phyloP scores from a whole-genome alignment of 2,329 filamentous ascomycete genomes.

The Epichloe sibirici region DNA sequence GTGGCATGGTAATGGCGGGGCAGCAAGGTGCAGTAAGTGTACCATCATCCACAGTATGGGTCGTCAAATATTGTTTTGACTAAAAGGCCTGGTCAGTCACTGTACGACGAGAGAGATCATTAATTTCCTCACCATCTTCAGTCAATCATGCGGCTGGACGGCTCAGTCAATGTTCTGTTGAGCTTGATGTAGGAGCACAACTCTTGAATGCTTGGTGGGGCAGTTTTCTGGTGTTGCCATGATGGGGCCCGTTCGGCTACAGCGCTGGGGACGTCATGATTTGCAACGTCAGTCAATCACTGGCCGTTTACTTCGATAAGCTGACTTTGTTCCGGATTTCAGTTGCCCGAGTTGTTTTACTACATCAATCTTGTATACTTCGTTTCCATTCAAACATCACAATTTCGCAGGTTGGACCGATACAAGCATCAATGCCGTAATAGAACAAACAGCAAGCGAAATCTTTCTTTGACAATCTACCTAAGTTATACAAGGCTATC shows the following conservation, averaged over 20 bases:
- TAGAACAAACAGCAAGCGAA: background rate
- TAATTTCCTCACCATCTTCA: conserved; percentile 15
- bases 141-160: background rate
- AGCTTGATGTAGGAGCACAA: conserved; percentile 5
- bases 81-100: conserved; percentile 23
- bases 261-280: background rate
- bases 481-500: conserved; percentile 19
- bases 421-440: background rate
- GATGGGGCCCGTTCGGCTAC: background rate
- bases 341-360: background rate
- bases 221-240: background rate
- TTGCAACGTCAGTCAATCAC: background rate
- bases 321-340: background rate
- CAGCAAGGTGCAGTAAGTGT: conserved; percentile 14
- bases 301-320: background rate
- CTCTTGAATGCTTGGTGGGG: conserved; percentile 6
- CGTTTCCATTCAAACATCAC: background rate
- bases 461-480: conserved; percentile 3
- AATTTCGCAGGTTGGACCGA: background rate
- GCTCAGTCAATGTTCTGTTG: background rate
- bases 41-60: conserved; percentile 83
- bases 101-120: background rate
- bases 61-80: conserved; percentile 98
- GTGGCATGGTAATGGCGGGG: conserved; percentile 13
- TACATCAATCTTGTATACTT: background rate